These are phyloP conservation scores for Quillaja saponaria DNA, from an alignment of 306 rosid species.

Conservation along the genomic window DNA sequence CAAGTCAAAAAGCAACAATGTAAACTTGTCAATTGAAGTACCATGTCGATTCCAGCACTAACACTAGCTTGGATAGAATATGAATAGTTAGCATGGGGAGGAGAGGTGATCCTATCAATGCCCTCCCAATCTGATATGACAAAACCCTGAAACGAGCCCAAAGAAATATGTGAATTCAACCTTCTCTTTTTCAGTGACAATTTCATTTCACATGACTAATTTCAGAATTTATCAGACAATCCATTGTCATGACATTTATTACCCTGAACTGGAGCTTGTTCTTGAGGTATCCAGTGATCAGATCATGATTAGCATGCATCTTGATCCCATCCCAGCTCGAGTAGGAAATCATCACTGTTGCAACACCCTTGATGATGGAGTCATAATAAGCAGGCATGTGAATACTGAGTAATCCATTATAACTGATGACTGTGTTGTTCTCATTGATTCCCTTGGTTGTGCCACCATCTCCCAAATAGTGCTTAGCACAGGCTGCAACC, in stretches of 20 bases:
- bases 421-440: slow-evolving; percentile 68
- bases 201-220: background rate
- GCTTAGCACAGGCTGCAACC: slow-evolving; percentile 98
- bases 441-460: slow-evolving; percentile 83
- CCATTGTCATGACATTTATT: slow-evolving; percentile 1
- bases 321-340: slow-evolving; percentile 81
- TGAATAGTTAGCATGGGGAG: slow-evolving; percentile 80
- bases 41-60: slow-evolving; percentile 89
- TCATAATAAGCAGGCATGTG: slow-evolving; percentile 81
- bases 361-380: slow-evolving; percentile 69
- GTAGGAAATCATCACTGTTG: slow-evolving; percentile 79
- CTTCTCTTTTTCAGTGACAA: background rate
- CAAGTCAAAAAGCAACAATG: background rate
- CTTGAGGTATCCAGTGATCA: slow-evolving; percentile 68
- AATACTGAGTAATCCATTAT: slow-evolving; percentile 59
- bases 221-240: background rate
- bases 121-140: slow-evolving; percentile 90
- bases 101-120: slow-evolving; percentile 78
- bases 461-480: slow-evolving; percentile 93
- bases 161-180: background rate
- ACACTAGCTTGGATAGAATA: slow-evolving; percentile 72
- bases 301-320: slow-evolving; percentile 77
- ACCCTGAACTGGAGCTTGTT: slow-evolving; percentile 67
- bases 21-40: slow-evolving; percentile 7
- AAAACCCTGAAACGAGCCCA: slow-evolving; percentile 57